Evolutionary conservation across 2,329 filamentous ascomycete species (phyloP).

Genomic region (Fusarium brachygibbosum): DNA sequence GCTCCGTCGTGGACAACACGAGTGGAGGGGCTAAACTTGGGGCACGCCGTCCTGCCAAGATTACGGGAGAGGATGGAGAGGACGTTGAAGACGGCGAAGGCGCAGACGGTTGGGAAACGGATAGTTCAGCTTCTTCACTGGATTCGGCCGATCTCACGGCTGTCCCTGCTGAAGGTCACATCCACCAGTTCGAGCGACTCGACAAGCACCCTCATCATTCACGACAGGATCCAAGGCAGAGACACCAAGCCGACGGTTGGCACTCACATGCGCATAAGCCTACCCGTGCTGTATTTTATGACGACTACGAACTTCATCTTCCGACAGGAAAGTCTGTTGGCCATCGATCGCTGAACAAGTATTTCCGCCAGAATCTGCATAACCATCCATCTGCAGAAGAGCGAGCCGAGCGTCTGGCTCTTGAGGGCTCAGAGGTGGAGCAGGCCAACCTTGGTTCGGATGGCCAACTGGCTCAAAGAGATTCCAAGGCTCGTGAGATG

Average conservation of each 20-base stretch:
- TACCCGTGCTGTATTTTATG: slow-evolving; percentile 83
- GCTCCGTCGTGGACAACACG: slow-evolving; percentile 56
- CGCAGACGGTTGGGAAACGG: slow-evolving; percentile 94
- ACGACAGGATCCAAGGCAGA: slow-evolving; percentile 76
- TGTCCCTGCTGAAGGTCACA: slow-evolving; percentile 79
- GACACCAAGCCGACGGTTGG: slow-evolving; percentile 81
- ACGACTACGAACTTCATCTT: slow-evolving; percentile 93
- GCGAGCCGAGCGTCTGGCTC: slow-evolving; percentile 75
- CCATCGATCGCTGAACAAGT: slow-evolving; percentile 87
- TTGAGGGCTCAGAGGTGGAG: slow-evolving; percentile 59
- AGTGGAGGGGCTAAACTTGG: slow-evolving; percentile 78
- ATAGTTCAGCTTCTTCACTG: slow-evolving; percentile 88
- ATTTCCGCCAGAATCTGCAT: slow-evolving; percentile 93
- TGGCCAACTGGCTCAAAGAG: slow-evolving; percentile 54
- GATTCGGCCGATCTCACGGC: slow-evolving; percentile 87
- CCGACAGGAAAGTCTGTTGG: slow-evolving; percentile 91
- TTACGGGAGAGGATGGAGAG: slow-evolving; percentile 64
- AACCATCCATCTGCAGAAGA: slow-evolving; percentile 85
- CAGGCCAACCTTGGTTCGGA: slow-evolving; percentile 52
- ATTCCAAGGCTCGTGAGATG: slow-evolving; percentile 66
- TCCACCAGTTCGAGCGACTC: slow-evolving; percentile 79
- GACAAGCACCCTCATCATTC: slow-evolving; percentile 82
- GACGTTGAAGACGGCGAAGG: slow-evolving; percentile 67
- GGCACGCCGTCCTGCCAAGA: slow-evolving; percentile 67
- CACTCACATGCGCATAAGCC: slow-evolving; percentile 86